These are phyloP conservation scores for Aphanomyces euteiches DNA, from an alignment of 352 stramenopile genomes.

Conservation along the genomic window DNA sequence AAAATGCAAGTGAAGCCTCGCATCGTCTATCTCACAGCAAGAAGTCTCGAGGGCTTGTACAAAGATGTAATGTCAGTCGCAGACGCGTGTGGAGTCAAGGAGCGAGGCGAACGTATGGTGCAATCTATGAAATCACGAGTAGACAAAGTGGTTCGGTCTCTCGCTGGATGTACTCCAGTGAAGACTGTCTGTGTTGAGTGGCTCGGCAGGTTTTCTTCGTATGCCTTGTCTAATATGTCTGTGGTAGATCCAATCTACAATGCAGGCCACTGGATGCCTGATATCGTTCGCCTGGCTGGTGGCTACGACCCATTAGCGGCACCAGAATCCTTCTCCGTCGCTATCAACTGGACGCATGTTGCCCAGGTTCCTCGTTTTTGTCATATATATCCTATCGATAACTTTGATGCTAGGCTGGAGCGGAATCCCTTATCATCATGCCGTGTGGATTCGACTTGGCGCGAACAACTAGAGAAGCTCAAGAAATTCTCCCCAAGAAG, in stretches of 20 bases:
- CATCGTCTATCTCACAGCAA: slow-evolving; percentile 22
- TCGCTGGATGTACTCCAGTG: slow-evolving; percentile 15
- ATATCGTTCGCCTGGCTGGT: slow-evolving; percentile 18
- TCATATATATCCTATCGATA: not conserved
- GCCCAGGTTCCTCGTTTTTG: not conserved
- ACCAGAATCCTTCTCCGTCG: slow-evolving; percentile 28
- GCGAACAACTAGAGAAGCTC: slow-evolving; percentile 18
- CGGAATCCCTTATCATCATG: slow-evolving; percentile 28
- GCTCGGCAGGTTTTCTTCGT: not conserved
- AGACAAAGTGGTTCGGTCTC: slow-evolving; percentile 11
- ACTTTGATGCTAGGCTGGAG: slow-evolving; percentile 9
- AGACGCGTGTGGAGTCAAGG: slow-evolving; percentile 4
- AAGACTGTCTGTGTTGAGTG: slow-evolving; percentile 29
- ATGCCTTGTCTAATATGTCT: not conserved
- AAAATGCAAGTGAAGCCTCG: slow-evolving; percentile 14
- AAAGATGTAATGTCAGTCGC: slow-evolving; percentile 22
- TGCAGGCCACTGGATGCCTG: slow-evolving; percentile 29
- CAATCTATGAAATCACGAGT: slow-evolving; percentile 14
- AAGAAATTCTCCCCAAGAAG: not conserved
- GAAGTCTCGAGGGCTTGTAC: slow-evolving; percentile 21
- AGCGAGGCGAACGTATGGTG: slow-evolving; percentile 17
- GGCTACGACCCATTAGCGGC: slow-evolving; percentile 28
- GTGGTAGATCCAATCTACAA: slow-evolving; percentile 28
- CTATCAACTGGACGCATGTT: slow-evolving; percentile 24
- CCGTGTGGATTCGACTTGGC: slow-evolving; percentile 27